A percentile compares a stretch with the other conserved stretches of the same genome.
phyloP scores from a whole-genome alignment of 768 basidiomycete species.

The Termitomyces sp. region DNA sequence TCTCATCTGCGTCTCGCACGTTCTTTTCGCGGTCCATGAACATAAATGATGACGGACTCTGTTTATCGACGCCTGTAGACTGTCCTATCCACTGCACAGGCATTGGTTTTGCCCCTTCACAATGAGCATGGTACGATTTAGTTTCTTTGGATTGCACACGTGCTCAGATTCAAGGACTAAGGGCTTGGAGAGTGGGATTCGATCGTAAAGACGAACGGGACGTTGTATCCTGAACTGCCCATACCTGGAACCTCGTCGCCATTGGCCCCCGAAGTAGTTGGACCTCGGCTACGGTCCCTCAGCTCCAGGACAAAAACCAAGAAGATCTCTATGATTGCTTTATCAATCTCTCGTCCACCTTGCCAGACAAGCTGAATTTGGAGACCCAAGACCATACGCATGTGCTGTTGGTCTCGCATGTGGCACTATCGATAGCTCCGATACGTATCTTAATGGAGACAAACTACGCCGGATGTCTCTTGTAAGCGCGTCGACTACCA shows the following conservation, averaged over 20 bases:
- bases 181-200: conserved; percentile 1
- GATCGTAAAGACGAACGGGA: not conserved
- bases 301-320: too few relatives aligned
- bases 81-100: not conserved
- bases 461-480: not conserved
- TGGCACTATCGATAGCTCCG: not conserved
- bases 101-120: not conserved
- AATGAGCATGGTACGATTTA: not conserved
- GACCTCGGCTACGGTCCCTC: too few relatives aligned
- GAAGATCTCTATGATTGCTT: not conserved
- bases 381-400: not conserved
- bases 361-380: not conserved
- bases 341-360: not conserved
- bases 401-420: not conserved
- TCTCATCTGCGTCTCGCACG: not conserved
- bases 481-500: not conserved
- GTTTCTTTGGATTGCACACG: not conserved
- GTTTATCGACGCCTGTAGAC: not conserved
- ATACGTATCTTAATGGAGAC: not conserved
- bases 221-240: not conserved
- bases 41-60: not conserved
- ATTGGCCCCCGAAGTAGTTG: not conserved
- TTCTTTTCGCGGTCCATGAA: not conserved
- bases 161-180: not conserved
- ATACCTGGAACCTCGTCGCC: not conserved